phyloP scores from a whole-genome alignment of 2,329 filamentous ascomycete species.

The Sporothrix luriei region DNA sequence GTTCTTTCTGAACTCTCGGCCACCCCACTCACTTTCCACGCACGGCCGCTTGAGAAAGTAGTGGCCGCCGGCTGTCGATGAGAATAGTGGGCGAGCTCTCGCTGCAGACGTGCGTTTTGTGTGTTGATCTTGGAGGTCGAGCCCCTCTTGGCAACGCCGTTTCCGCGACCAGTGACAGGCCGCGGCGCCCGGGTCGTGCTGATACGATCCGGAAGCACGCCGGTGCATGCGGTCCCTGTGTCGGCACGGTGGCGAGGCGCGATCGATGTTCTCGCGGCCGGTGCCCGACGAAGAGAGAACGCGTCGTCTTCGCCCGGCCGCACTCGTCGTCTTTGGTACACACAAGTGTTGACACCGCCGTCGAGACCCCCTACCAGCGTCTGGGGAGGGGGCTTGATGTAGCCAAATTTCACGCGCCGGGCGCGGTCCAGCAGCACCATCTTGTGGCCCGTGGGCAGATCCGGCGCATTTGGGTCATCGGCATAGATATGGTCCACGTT shows the following conservation, averaged over 20 bases:
- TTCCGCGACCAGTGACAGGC: neutral
- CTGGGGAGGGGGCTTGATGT: conserved; percentile 30
- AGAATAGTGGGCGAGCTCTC: neutral
- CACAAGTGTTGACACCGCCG: conserved; percentile 30
- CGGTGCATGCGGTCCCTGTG: conserved; percentile 8
- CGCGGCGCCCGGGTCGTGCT: too few relatives aligned
- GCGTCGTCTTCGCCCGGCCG: conserved; percentile 23
- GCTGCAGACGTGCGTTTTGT: conserved; percentile 1
- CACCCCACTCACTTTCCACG: neutral
- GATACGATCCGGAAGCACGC: conserved; percentile 18
- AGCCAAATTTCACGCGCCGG: conserved; percentile 34
- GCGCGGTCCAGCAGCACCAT: conserved; percentile 34
- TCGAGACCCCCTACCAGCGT: conserved; percentile 28
- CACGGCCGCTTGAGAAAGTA: neutral
- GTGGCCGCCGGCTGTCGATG: neutral
- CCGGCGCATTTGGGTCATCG: neutral
- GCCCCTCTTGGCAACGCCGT: neutral
- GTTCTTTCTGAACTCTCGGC: neutral
- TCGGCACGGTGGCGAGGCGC: conserved; percentile 23
- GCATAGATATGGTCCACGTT: neutral
- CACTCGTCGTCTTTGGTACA: conserved; percentile 13
- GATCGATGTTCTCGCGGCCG: neutral
- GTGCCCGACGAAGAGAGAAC: neutral
- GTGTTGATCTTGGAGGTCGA: neutral
- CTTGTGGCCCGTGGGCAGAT: conserved; percentile 25